Percentiles rank a stretch among this genome's conserved stretches.
phyloP scores from a whole-genome alignment of 179 eudicot genomes.

The Sideroxylon spinosum region DNA sequence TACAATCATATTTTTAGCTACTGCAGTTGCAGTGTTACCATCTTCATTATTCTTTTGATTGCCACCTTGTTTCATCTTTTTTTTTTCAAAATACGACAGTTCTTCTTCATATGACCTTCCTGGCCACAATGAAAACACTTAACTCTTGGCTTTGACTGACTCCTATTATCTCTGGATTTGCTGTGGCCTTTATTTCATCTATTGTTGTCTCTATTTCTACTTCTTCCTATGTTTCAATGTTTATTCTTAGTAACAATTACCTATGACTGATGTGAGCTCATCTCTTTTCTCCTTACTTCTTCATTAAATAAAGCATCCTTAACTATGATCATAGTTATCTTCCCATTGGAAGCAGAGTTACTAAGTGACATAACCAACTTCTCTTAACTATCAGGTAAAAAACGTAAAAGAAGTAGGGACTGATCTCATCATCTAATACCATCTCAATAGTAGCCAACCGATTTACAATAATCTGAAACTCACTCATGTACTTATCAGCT shows the following conservation, averaged over 20 bases:
- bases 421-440: no score
- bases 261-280: background rate
- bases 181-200: background rate
- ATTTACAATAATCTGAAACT: background rate
- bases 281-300: background rate
- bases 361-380: no score
- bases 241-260: no score
- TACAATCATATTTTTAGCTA: no score
- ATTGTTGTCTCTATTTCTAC: background rate
- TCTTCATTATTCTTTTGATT: no score
- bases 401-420: no score
- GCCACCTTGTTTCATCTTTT: background rate
- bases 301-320: background rate
- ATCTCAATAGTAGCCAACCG: background rate
- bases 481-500: background rate
- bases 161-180: no score
- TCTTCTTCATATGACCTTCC: background rate
- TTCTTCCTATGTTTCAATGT: no score
- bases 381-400: no score
- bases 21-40: no score
- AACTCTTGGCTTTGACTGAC: no score
- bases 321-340: background rate
- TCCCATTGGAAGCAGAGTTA: background rate
- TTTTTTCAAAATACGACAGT: background rate
- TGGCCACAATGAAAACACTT: background rate